Evolutionary conservation across 306 rosid species (phyloP).

Genomic region (Casuarina equisetifolia): DNA sequence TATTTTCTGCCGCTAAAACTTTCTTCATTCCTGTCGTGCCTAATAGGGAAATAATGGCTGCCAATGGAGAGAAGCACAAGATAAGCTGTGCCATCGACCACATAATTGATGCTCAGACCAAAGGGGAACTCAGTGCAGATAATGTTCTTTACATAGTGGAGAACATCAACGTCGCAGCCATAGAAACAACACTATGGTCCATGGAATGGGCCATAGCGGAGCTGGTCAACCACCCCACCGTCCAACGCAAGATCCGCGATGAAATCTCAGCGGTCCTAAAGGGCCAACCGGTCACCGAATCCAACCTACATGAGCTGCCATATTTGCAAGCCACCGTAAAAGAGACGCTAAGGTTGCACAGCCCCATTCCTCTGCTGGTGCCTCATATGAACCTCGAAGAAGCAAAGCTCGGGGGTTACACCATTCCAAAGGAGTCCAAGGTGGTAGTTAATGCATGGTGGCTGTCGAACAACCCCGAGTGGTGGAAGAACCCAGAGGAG

Average conservation of each 20-base stretch:
- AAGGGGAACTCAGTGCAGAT: conserved; percentile 77
- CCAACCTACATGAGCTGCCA: conserved; percentile 59
- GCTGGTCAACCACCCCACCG: conserved; percentile 64
- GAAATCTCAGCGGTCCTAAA: conserved; percentile 61
- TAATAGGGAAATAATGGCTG: conserved; percentile 62
- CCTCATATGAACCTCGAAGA: conserved; percentile 92
- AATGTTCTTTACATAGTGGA: conserved; percentile 84
- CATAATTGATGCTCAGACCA: conserved; percentile 69
- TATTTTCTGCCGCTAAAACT: neutral
- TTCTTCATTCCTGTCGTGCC: neutral
- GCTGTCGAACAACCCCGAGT: conserved; percentile 74
- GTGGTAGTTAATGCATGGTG: conserved; percentile 92
- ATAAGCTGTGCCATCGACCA: conserved; percentile 84
- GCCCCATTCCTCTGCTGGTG: conserved; percentile 77
- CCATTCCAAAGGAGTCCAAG: conserved; percentile 73
- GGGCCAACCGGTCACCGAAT: conserved; percentile 55
- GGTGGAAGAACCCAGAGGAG: conserved; percentile 77
- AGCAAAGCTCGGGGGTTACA: conserved; percentile 66
- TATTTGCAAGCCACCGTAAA: conserved; percentile 76
- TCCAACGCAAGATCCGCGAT: conserved; percentile 60
- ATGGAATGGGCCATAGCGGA: conserved; percentile 96
- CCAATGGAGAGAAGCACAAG: conserved; percentile 62
- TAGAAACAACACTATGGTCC: conserved; percentile 85
- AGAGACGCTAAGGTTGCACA: conserved; percentile 71
- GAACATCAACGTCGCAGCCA: conserved; percentile 76